Evolutionary conservation across 371 early-diverging fungal genomes (phyloP).

Genomic region (Mortierella sp.): DNA sequence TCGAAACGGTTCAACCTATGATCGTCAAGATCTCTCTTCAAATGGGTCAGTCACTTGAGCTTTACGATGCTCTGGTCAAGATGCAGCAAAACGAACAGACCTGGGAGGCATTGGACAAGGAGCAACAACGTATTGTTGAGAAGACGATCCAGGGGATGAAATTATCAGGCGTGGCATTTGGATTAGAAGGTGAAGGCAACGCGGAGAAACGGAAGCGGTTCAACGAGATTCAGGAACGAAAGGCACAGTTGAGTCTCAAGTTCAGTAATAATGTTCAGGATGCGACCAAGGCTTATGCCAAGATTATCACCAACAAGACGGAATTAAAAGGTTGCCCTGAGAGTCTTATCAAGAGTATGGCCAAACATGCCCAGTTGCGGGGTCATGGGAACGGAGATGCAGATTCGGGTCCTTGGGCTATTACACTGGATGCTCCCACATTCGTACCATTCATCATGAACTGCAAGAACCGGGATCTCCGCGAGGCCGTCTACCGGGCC

Average conservation of each 20-base stretch:
- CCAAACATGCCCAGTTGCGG: slow-evolving; percentile 59
- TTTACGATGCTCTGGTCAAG: slow-evolving; percentile 65
- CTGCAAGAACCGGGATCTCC: slow-evolving; percentile 66
- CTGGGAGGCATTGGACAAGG: slow-evolving; percentile 60
- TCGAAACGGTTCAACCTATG: slow-evolving; percentile 68
- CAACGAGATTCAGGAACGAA: slow-evolving; percentile 66
- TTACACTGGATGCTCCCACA: slow-evolving; percentile 70
- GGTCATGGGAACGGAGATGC: slow-evolving; percentile 55
- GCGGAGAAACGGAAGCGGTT: slow-evolving; percentile 64
- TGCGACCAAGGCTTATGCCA: slow-evolving; percentile 69
- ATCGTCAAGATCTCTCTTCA: slow-evolving; percentile 63
- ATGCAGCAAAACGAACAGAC: slow-evolving; percentile 54
- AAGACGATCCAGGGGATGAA: slow-evolving; percentile 67
- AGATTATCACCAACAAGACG: slow-evolving; percentile 57
- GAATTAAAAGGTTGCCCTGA: slow-evolving; percentile 67
- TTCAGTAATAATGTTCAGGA: slow-evolving; percentile 73
- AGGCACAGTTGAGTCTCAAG: slow-evolving; percentile 64
- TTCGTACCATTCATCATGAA: slow-evolving; percentile 75
- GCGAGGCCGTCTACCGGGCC: slow-evolving; percentile 69
- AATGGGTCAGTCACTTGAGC: slow-evolving; percentile 69
- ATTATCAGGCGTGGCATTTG: slow-evolving; percentile 70
- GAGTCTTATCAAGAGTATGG: slow-evolving; percentile 60
- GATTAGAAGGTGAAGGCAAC: slow-evolving; percentile 51
- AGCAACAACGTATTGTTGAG: slow-evolving; percentile 70
- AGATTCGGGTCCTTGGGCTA: slow-evolving; percentile 64